Evolutionary conservation across 1,284 basidiomycete genomes (phyloP).

Genomic region (Marasmius tenuissimus): DNA sequence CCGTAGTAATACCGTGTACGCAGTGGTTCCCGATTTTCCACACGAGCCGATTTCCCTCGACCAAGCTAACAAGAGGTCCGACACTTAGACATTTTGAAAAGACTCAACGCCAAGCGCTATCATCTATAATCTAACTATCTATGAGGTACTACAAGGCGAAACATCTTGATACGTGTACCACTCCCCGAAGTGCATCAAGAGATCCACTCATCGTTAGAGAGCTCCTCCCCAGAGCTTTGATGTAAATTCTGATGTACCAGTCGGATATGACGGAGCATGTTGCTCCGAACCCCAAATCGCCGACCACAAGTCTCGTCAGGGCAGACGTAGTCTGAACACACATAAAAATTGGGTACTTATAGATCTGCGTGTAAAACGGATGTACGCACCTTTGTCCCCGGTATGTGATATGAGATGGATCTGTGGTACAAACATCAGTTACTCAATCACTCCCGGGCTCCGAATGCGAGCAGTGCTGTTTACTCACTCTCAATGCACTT

Average conservation of each 20-base stretch:
- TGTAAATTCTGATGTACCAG: constrained; percentile 14
- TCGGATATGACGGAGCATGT: constrained; percentile 17
- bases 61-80: too few species aligned
- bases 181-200: neutral
- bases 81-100: too few species aligned
- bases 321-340: constrained; percentile 17
- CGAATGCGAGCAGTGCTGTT: neutral
- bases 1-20: too few species aligned
- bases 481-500: constrained; percentile 18
- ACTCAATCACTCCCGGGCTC: neutral
- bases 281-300: constrained; percentile 15
- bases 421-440: constrained; percentile 5
- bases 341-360: neutral
- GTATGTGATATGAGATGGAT: constrained; percentile 21
- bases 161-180: neutral
- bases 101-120: too few species aligned
- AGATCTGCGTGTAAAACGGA: neutral
- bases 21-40: too few species aligned
- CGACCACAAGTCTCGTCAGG: constrained; percentile 20
- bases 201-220: constrained; percentile 14
- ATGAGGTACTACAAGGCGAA: neutral
- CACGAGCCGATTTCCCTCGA: too few species aligned
- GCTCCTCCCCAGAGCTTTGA: constrained; percentile 14
- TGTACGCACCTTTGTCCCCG: constrained; percentile 17
- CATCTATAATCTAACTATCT: too few species aligned